Conservation (phyloP, 805 yeast species). For the Lipomyces kockii region DNA sequence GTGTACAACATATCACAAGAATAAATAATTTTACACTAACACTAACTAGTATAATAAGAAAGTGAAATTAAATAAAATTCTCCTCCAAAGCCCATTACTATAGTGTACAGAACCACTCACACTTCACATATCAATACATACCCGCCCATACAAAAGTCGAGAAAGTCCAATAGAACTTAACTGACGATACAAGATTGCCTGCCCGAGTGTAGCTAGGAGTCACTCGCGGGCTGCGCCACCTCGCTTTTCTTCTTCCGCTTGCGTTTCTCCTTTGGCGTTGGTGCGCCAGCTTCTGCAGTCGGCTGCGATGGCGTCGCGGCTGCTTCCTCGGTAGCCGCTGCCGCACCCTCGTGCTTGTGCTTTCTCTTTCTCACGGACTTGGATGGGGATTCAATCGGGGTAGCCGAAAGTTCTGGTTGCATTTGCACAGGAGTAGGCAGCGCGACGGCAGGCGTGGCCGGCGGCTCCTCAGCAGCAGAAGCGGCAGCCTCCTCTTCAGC, state of each 20-base stretch:
- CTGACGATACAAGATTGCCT: conserved; percentile 8
- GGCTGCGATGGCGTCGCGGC: conserved; percentile 7
- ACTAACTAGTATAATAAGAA: not conserved
- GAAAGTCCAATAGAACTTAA: conserved; percentile 6
- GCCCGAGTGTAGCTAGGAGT: not conserved
- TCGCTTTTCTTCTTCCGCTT: conserved; percentile 24
- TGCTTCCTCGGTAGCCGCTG: conserved; percentile 1
- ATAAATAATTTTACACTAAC: not conserved
- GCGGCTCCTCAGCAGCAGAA: conserved; percentile 9
- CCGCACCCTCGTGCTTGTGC: conserved; percentile 41
- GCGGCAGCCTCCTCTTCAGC: conserved; percentile 8
- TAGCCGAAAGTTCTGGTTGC: conserved; percentile 9
- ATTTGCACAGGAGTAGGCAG: conserved; percentile 4
- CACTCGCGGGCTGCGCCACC: not conserved
- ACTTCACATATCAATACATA: not conserved
- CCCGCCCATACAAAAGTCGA: not conserved
- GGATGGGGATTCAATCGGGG: conserved; percentile 20
- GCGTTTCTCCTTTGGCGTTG: conserved; percentile 20
- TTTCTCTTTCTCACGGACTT: conserved; percentile 24
- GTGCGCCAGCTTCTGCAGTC: conserved; percentile 8
- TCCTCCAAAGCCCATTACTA: not conserved
- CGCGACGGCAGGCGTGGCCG: conserved; percentile 9
- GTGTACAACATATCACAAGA: not conserved
- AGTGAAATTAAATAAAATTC: not conserved
- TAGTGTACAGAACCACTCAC: not conserved